Percentiles rank a stretch among this genome's conserved stretches.
These are phyloP conservation scores for Dryas alaskensis DNA, from an alignment of 306 rosid genomes.

Conservation along the genomic window DNA sequence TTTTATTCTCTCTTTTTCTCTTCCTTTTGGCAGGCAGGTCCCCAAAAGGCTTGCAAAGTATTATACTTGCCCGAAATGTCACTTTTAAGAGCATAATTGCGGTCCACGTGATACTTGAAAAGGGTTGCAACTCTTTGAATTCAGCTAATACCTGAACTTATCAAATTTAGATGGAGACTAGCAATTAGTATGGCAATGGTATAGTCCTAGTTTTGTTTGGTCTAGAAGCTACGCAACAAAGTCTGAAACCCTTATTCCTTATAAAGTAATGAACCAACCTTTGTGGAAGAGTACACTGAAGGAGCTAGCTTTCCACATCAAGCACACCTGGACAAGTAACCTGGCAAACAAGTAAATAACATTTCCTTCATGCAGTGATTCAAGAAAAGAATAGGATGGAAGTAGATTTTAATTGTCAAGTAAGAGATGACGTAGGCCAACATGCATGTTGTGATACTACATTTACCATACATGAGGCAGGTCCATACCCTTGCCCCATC, in stretches of 20 bases:
- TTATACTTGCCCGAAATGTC: constrained; percentile 5
- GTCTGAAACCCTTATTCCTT: too few relatives aligned
- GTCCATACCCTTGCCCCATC: not conserved
- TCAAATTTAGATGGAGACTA: too few relatives aligned
- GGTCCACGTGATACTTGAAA: not conserved
- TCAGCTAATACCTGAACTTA: too few relatives aligned
- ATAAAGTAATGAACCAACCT: too few relatives aligned
- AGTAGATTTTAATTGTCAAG: constrained; percentile 3
- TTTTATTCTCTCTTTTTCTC: not conserved
- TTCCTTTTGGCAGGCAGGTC: not conserved
- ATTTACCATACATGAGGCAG: not conserved
- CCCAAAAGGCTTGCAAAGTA: not conserved
- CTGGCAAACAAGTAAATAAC: constrained; percentile 15
- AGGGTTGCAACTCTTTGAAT: not conserved
- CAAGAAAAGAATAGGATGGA: constrained; percentile 53
- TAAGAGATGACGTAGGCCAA: constrained; percentile 1
- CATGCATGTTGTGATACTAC: constrained; percentile 17
- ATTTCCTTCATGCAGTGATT: constrained; percentile 35
- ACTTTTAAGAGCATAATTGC: not conserved
- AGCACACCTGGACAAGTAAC: constrained; percentile 1
- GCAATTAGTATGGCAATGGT: too few relatives aligned
- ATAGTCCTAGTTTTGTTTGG: too few relatives aligned
- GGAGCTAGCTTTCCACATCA: constrained; percentile 4
- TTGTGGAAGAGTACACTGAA: too few relatives aligned
- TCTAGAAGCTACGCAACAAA: too few relatives aligned